A percentile compares a stretch with the other conserved stretches of the same genome.
These are phyloP conservation scores for Albophoma yamanashiensis DNA, from an alignment of 2,329 filamentous ascomycete species.

Conservation along the genomic window DNA sequence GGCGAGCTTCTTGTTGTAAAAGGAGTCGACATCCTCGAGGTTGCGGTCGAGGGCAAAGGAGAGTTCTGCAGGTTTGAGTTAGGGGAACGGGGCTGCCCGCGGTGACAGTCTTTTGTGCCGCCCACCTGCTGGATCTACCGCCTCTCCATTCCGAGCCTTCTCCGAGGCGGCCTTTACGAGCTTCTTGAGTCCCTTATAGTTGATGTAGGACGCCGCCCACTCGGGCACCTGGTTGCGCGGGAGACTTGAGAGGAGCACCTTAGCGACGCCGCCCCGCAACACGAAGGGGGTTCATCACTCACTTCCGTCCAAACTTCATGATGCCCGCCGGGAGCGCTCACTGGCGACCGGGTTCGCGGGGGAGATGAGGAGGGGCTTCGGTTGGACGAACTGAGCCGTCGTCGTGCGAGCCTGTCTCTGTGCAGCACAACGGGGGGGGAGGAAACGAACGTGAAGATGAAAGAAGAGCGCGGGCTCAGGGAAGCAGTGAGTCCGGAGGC, in stretches of 20 bases:
- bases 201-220: constrained; percentile 76
- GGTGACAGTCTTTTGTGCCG: constrained; percentile 13
- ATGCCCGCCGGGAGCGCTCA: constrained; percentile 1
- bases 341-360: not conserved
- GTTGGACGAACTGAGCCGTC: not conserved
- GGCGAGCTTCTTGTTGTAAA: constrained; percentile 92
- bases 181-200: constrained; percentile 90
- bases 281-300: constrained; percentile 15
- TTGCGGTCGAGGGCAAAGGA: constrained; percentile 95
- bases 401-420: not conserved
- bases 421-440: not conserved
- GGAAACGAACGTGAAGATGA: not conserved
- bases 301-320: constrained; percentile 58
- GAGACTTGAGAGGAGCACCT: constrained; percentile 34
- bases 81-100: constrained; percentile 17
- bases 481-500: not conserved
- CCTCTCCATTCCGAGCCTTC: constrained; percentile 55
- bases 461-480: not conserved
- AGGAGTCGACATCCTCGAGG: constrained; percentile 89
- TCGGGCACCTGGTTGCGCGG: constrained; percentile 78
- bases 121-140: constrained; percentile 86
- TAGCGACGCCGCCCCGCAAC: constrained; percentile 5
- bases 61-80: constrained; percentile 57
- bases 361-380: not conserved
- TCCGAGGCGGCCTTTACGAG: constrained; percentile 74